phyloP scores from a whole-genome alignment of 176 grass and related monocot genomes.

The Poa annua region DNA sequence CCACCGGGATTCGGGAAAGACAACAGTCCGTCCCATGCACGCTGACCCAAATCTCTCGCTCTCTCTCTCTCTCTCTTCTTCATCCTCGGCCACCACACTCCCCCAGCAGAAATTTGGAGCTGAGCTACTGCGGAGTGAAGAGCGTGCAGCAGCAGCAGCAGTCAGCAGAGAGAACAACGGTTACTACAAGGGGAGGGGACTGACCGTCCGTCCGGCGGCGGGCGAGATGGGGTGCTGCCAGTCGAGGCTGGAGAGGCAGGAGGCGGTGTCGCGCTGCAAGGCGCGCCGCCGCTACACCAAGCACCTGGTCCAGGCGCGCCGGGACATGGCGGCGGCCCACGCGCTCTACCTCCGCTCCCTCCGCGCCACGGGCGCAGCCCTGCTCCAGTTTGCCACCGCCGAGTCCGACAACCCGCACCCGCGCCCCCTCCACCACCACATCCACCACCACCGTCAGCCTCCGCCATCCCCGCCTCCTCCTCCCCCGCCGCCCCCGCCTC shows the following conservation, averaged over 20 bases:
- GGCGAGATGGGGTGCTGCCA: slow-evolving; percentile 60
- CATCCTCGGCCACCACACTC: slow-evolving; percentile 16
- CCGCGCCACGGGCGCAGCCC: slow-evolving; percentile 74
- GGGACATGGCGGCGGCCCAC: slow-evolving; percentile 82
- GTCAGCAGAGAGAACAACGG: background rate
- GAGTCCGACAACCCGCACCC: slow-evolving; percentile 67
- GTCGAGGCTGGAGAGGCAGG: slow-evolving; percentile 81
- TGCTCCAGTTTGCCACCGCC: slow-evolving; percentile 89
- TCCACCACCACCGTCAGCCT: slow-evolving; percentile 42
- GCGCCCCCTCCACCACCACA: slow-evolving; percentile 34
- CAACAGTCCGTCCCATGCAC: slow-evolving; percentile 7
- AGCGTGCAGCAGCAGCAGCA: slow-evolving; percentile 4
- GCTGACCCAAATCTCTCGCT: slow-evolving; percentile 37
- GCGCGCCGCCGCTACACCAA: slow-evolving; percentile 84
- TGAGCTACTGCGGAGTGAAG: background rate
- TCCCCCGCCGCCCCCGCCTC: background rate
- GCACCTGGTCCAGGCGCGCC: slow-evolving; percentile 81
- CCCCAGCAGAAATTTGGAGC: slow-evolving; percentile 23
- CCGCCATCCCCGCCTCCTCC: slow-evolving; percentile 40
- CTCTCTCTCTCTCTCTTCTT: slow-evolving; percentile 29
- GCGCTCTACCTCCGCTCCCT: slow-evolving; percentile 87
- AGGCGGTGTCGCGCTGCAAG: slow-evolving; percentile 95
- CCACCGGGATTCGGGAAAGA: slow-evolving; percentile 35
- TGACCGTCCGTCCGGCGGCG: background rate
- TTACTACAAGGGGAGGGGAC: background rate